Evolutionary conservation across 2,329 filamentous ascomycete species (phyloP), one percentile per base, ranked within the genome.

Genomic region (Paecilomyces dactylethromorphus): DNA sequence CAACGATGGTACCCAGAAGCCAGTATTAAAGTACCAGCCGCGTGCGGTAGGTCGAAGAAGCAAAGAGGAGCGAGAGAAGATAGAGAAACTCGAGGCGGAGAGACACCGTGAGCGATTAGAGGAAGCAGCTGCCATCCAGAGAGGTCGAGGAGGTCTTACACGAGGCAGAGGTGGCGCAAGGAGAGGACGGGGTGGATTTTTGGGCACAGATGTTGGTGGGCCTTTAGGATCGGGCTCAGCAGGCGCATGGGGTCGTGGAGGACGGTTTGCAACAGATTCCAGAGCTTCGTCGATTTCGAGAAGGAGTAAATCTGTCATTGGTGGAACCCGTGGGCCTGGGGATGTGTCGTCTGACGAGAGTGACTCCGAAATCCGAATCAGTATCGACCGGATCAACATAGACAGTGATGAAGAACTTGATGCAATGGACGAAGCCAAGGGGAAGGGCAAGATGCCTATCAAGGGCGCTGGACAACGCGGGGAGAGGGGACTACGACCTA

Each of bases 301-400:
- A 66, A 59, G 68, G 58, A 67, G 66, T 61, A 67, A 63, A 53
- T 73, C 69, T 57, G 64, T 66, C 29, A 63, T 69, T 49, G 71
- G 67, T 53, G 59, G 65, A 18, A 64, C 61, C 7, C 64, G 62
- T 52, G 63, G 61, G 13, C 60, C 57, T 29, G 65, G 56, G n/a
- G 68, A 72, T 60, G 65, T 69, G 39, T 77, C 73, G 29, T 74
- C 66, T 49, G 81, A 84, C 57, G 82, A 81, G 54, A 71, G 71
- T 31, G 74, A 78, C 50, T 70, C 74, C 24, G 78, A 73, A 24
- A 74, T 77, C 49, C 76, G 80, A 56, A 73, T 80, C 56, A 80
- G 84, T 61, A 83, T 87, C 58, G 84, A 87, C 62, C 70, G 78
- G n/a, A 81, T 85, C 61, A 80, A 80, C 62, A 67, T 86, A 12